These are phyloP conservation scores for Cladosporium phlei DNA, from an alignment of 2,329 filamentous ascomycete species.

Conservation along the genomic window DNA sequence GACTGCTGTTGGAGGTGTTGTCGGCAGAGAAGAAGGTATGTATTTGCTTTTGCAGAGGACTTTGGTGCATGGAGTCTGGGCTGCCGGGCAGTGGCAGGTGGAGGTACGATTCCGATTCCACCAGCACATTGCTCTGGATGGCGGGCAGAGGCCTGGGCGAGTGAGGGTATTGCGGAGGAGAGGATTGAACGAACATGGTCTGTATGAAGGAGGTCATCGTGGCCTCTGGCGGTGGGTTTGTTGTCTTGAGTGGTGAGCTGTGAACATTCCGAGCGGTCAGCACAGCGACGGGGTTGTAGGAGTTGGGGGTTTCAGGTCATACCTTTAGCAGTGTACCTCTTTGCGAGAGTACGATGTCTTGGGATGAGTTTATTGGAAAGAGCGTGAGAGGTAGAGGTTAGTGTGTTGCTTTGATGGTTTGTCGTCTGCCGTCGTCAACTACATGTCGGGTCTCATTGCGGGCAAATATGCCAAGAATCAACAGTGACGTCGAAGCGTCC, in stretches of 20 bases:
- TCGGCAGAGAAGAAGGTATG: conserved; percentile 22
- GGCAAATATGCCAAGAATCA: neutral
- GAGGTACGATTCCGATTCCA: conserved; percentile 39
- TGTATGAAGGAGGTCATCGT: conserved; percentile 75
- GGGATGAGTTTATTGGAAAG: neutral
- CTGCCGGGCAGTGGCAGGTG: conserved; percentile 26
- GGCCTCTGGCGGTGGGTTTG: conserved; percentile 6
- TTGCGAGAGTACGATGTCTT: neutral
- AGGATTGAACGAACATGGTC: conserved; percentile 63
- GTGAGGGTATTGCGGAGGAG: conserved; percentile 32
- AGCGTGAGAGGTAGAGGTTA: conserved; percentile 7
- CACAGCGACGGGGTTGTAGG: conserved; percentile 8
- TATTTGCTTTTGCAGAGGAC: conserved; percentile 31
- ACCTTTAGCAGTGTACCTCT: neutral
- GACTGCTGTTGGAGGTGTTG: conserved; percentile 1
- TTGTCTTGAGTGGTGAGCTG: conserved; percentile 2
- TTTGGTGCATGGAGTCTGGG: conserved; percentile 29
- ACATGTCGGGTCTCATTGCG: neutral
- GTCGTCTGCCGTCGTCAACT: neutral
- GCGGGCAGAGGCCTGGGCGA: conserved; percentile 37
- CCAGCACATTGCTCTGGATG: conserved; percentile 39
- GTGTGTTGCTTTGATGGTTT: neutral
- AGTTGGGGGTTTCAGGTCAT: neutral
- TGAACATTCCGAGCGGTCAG: conserved; percentile 13
- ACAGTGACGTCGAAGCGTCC: conserved; percentile 7